Percentiles rank a stretch among this genome's conserved stretches.
phyloP scores from a whole-genome alignment of 345 rosid genomes.

The Rhodomyrtus tomentosa region DNA sequence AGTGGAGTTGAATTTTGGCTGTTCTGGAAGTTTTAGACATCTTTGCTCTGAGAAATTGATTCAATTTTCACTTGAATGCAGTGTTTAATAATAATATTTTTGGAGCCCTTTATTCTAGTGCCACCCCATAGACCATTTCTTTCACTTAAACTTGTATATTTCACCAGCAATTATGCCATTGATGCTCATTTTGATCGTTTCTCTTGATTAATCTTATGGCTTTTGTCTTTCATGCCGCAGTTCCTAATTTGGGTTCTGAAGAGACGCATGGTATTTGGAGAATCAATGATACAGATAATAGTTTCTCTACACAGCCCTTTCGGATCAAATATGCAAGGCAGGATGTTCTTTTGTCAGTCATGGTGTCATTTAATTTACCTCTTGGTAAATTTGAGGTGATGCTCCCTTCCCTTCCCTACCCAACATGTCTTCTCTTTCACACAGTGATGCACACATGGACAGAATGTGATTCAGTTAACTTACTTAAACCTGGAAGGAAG shows the following conservation, averaged over 20 bases:
- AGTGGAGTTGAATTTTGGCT: not conserved
- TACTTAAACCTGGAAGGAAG: not conserved
- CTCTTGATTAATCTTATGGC: not conserved
- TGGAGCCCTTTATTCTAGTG: not conserved
- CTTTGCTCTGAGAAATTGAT: not conserved
- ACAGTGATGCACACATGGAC: not conserved
- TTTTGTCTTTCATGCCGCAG: constrained; percentile 17
- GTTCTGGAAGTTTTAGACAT: not conserved
- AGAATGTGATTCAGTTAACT: not conserved
- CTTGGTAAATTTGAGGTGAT: constrained; percentile 48
- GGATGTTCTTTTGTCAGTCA: constrained; percentile 62
- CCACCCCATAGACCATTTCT: not conserved
- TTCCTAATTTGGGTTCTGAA: constrained; percentile 46
- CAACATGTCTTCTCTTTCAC: not conserved
- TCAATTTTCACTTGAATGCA: not conserved
- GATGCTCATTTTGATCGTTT: not conserved
- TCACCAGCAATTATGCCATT: not conserved
- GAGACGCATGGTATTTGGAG: constrained; percentile 66
- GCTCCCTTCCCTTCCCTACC: not conserved
- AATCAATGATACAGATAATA: constrained; percentile 72
- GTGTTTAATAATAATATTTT: not conserved
- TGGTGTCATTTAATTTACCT: constrained; percentile 71
- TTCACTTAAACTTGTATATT: not conserved
- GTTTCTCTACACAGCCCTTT: constrained; percentile 84
- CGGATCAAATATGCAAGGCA: constrained; percentile 87